phyloP scores from a whole-genome alignment of 2,329 filamentous ascomycete species.

The Curvularia sp. region DNA sequence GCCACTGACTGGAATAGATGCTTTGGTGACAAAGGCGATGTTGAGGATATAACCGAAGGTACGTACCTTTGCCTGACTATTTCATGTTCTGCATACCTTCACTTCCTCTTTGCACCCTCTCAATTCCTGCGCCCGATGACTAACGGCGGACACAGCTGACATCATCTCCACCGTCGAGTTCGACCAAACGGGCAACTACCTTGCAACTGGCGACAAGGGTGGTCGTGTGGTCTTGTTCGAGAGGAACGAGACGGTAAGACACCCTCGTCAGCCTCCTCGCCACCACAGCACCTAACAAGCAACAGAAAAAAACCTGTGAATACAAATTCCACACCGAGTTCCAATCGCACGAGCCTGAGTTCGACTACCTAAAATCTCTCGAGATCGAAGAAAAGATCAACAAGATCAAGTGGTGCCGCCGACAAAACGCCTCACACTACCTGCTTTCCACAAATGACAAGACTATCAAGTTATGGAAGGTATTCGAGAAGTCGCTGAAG shows the following conservation, averaged over 20 bases:
- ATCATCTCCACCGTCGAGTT: conserved; percentile 93
- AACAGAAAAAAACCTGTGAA: conserved; percentile 98
- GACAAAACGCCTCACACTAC: conserved; percentile 98
- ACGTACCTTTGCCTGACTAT: conserved; percentile 35
- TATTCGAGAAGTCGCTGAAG: conserved; percentile 98
- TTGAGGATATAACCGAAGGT: conserved; percentile 99
- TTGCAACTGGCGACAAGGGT: conserved; percentile 89
- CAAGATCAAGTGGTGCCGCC: conserved; percentile 99
- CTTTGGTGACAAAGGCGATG: conserved; percentile 99
- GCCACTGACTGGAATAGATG: conserved; percentile 67
- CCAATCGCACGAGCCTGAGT: conserved; percentile 98
- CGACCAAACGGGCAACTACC: conserved; percentile 87
- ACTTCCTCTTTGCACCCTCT: background rate
- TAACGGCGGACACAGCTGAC: conserved; percentile 65
- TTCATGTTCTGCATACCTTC: conserved; percentile 1
- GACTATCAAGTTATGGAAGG: conserved; percentile 99
- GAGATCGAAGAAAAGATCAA: conserved; percentile 99
- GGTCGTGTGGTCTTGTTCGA: conserved; percentile 86
- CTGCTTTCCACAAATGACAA: conserved; percentile 99
- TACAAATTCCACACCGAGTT: conserved; percentile 99
- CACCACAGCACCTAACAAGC: conserved; percentile 19
- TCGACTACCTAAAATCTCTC: conserved; percentile 98
- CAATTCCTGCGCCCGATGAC: conserved; percentile 20
- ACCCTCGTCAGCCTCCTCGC: background rate
- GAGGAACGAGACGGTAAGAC: conserved; percentile 89